phyloP scores from a whole-genome alignment of 352 stramenopile genomes.

The Globisporangium echinulatum region DNA sequence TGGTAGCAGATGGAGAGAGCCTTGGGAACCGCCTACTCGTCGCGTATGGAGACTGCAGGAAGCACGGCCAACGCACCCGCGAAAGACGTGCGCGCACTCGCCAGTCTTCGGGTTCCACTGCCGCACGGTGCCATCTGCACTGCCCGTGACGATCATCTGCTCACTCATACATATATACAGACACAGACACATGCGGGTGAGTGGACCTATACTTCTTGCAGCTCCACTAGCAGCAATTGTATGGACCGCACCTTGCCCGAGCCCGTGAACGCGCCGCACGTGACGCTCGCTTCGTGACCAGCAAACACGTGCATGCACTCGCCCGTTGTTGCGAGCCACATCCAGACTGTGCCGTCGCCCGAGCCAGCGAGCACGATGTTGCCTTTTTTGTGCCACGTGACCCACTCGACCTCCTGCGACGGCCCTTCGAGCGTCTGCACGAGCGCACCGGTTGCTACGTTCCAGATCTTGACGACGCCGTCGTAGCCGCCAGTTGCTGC shows the following conservation, averaged over 20 bases:
- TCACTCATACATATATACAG: not conserved
- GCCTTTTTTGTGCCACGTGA: slow-evolving; percentile 88
- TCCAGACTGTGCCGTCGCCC: slow-evolving; percentile 87
- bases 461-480: slow-evolving; percentile 86
- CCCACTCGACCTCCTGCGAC: slow-evolving; percentile 88
- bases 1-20: slow-evolving; percentile 5
- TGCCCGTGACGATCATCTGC: slow-evolving; percentile 91
- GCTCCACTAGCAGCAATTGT: not conserved
- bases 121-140: slow-evolving; percentile 90
- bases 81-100: slow-evolving; percentile 88
- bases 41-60: too few species aligned
- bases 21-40: too few species aligned
- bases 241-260: slow-evolving; percentile 85
- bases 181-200: not conserved
- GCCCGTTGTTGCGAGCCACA: slow-evolving; percentile 92
- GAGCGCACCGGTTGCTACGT: slow-evolving; percentile 72
- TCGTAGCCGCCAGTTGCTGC: slow-evolving; percentile 84
- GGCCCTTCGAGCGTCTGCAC: slow-evolving; percentile 83
- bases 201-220: too few species aligned
- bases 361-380: slow-evolving; percentile 87
- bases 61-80: slow-evolving; percentile 29
- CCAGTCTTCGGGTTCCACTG: slow-evolving; percentile 96
- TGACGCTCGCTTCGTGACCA: slow-evolving; percentile 94
- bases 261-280: slow-evolving; percentile 90
- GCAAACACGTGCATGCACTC: slow-evolving; percentile 98